Percentiles rank a stretch among this genome's conserved stretches.
Evolutionary conservation across 495 filamentous ascomycete species (phyloP).

Genomic region (Penicillium turbatum): DNA sequence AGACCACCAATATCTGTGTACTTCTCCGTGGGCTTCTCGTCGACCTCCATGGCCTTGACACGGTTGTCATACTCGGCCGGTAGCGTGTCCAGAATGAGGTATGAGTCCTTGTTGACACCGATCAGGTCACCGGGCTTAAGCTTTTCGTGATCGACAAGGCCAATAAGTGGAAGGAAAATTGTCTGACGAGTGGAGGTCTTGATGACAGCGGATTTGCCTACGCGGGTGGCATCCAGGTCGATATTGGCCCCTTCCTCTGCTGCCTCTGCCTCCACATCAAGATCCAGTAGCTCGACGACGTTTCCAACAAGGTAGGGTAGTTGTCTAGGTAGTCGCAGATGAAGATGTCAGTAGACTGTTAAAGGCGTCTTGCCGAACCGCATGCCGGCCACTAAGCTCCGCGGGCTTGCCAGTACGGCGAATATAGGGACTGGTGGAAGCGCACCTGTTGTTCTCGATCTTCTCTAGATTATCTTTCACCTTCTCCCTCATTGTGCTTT

Average conservation of each 20-base stretch:
- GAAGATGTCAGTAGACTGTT: conserved; percentile 2
- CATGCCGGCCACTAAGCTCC: conserved; percentile 12
- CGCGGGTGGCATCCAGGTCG: conserved; percentile 92
- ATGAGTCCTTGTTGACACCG: conserved; percentile 98
- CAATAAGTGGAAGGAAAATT: conserved; percentile 97
- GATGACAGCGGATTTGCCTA: conserved; percentile 98
- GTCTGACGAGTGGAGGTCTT: conserved; percentile 99
- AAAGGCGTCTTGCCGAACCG: background rate
- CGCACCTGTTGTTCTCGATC: conserved; percentile 96
- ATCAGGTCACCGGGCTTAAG: conserved; percentile 95
- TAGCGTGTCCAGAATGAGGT: conserved; percentile 95
- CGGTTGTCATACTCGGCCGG: conserved; percentile 99
- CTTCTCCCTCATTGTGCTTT: conserved; percentile 91
- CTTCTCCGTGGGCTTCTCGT: conserved; percentile 99
- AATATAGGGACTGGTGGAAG: background rate
- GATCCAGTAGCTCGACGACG: conserved; percentile 92
- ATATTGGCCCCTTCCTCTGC: conserved; percentile 98
- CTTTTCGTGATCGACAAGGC: conserved; percentile 88
- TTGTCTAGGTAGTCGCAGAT: conserved; percentile 57
- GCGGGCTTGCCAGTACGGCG: conserved; percentile 7
- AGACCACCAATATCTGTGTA: conserved; percentile 97
- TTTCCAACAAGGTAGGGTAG: conserved; percentile 97
- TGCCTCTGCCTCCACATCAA: conserved; percentile 93
- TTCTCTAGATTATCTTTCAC: conserved; percentile 99
- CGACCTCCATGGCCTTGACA: conserved; percentile 99